phyloP scores from a whole-genome alignment of 306 rosid genomes.

The Ammopiptanthus mongolicus region DNA sequence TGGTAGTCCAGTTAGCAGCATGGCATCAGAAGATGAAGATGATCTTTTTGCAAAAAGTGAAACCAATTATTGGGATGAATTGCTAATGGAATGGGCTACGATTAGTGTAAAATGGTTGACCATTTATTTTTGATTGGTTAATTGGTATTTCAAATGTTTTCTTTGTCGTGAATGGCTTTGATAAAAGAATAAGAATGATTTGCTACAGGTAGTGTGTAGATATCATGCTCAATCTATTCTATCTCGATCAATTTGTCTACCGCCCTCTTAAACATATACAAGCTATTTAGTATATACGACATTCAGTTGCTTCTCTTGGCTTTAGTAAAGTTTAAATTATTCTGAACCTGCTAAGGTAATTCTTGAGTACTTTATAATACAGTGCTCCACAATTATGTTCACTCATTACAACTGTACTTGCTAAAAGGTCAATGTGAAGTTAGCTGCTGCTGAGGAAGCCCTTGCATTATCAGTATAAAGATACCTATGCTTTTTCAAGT shows the following conservation, averaged over 20 bases:
- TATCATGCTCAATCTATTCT: constrained; percentile 74
- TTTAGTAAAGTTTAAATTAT: constrained; percentile 38
- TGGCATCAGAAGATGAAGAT: constrained; percentile 73
- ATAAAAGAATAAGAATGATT: constrained; percentile 74
- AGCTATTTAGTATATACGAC: constrained; percentile 63
- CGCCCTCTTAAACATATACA: constrained; percentile 94
- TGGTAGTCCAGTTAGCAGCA: constrained; percentile 97
- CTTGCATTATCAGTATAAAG: no score
- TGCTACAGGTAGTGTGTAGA: constrained; percentile 79
- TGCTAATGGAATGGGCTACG: constrained; percentile 87
- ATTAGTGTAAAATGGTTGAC: constrained; percentile 46
- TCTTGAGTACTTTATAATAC: no score
- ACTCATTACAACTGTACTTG: no score
- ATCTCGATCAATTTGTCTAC: constrained; percentile 45
- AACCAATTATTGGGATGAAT: constrained; percentile 50
- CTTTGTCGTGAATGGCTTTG: constrained; percentile 22
- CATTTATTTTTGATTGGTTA: constrained; percentile 18
- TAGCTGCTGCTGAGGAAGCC: no score
- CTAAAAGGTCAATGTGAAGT: no score
- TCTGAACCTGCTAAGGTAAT: no score
- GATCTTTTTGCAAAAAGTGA: constrained; percentile 51
- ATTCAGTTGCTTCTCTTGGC: constrained; percentile 61
- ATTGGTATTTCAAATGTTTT: constrained; percentile 23
- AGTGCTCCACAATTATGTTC: no score
- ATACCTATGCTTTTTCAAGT: no score